Base-by-base conservation (phyloP, 257 asterid species). In the Fraxinus quadrangulata region DNA sequence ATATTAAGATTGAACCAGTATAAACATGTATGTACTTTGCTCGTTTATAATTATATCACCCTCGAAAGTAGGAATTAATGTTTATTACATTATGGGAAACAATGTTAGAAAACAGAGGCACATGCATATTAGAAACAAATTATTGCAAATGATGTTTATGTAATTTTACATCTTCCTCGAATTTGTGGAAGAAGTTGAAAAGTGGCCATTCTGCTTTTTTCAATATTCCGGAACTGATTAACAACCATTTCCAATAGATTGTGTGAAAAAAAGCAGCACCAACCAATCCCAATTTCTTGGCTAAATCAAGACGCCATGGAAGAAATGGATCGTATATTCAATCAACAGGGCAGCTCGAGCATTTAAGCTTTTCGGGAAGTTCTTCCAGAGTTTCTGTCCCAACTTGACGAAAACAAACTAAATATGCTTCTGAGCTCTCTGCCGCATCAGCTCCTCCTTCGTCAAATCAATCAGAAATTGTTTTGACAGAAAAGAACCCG, bases 231-330 rank as follows among this genome's bases (percentile, higher is more conserved):
- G 70, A 81, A 84, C 83, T 84, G 83, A 6, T 17, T 17, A 71
- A 75, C 12, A 23, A 47, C 34, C 81, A 78, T 0, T 82, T 71
- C 33, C 0, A 75, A 42, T 34, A 65, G 83, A 42, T 5, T 75
- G 85, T 1, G 85, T 81, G 77, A 81, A 71, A 26, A 84, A 81
- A 0, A 37, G 69, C 26, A 7, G 85, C 87, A 4, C 24, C 85
- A 8, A 67, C 3, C 0, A 75, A 12, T 16, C 85, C 83, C 0
- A 51, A 12, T 36, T 26, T 21, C 72, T 61, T 78, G 3, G 85
- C 85, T 72, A 81, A 81, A 10, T 7, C 75, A 3, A 75, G 42
- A 8, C 39, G 74, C 83, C 83, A 81, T 39, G 79, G 76, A 16
- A 75, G 36, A 23, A 78, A 71, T 30, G 79, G 19, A 9, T 78